Conservation (phyloP, 306 rosid species). For the Crotalaria pallida region DNA sequence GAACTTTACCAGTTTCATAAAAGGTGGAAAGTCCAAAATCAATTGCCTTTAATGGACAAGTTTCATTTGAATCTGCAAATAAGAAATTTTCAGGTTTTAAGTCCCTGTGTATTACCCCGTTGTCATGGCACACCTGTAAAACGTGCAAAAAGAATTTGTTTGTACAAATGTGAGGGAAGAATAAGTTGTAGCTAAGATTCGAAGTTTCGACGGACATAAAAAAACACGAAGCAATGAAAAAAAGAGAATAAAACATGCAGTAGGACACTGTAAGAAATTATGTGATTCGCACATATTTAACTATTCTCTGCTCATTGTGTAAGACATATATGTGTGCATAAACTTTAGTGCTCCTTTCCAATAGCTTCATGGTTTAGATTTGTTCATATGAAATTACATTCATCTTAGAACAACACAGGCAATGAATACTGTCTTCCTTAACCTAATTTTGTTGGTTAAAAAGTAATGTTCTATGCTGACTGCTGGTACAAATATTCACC, state of each 20-base stretch:
- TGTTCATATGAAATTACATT: neutral
- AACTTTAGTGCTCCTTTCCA: neutral
- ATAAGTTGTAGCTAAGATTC: neutral
- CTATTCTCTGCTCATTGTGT: neutral
- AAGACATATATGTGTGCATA: neutral
- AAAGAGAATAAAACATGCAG: neutral
- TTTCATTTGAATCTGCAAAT: constrained; percentile 58
- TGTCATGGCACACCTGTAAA: constrained; percentile 71
- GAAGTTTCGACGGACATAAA: neutral
- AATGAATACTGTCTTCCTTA: neutral
- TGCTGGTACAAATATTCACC: neutral
- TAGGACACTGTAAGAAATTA: neutral
- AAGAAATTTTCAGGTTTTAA: constrained; percentile 94
- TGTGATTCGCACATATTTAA: neutral
- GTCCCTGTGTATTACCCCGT: constrained; percentile 89
- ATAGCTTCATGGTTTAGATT: neutral
- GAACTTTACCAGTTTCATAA: constrained; percentile 47
- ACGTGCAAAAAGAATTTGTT: neutral
- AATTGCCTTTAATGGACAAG: constrained; percentile 62
- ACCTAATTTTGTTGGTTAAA: neutral
- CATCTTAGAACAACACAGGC: neutral
- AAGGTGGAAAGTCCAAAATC: constrained; percentile 92
- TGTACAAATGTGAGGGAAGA: neutral
- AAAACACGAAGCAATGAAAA: neutral
- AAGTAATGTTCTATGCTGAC: neutral